Conservation (phyloP, 192 early-diverging fungal genomes). For the Podochytrium sp. region DNA sequence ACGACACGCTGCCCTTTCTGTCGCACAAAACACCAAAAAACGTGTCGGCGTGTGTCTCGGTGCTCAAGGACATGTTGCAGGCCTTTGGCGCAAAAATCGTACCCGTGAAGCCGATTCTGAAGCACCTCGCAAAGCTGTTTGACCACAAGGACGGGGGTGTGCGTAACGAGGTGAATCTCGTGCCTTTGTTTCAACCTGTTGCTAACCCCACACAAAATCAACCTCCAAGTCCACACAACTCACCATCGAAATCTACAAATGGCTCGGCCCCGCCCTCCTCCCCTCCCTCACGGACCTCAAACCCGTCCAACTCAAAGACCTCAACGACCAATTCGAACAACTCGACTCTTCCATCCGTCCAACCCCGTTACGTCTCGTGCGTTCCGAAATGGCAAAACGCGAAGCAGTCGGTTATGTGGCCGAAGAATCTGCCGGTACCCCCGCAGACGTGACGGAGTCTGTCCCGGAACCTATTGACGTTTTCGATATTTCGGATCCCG, state of each 20-base stretch:
- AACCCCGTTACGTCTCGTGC: slow-evolving; percentile 69
- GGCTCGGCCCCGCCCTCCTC: slow-evolving; percentile 83
- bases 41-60: slow-evolving; percentile 70
- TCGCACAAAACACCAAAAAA: slow-evolving; percentile 91
- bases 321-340: slow-evolving; percentile 81
- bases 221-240: slow-evolving; percentile 62
- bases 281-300: slow-evolving; percentile 84
- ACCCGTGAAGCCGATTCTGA: slow-evolving; percentile 82
- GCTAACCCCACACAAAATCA: slow-evolving; percentile 18
- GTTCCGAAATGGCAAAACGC: slow-evolving; percentile 75
- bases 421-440: slow-evolving; percentile 32
- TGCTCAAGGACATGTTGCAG: slow-evolving; percentile 40
- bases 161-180: slow-evolving; percentile 72
- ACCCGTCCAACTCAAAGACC: slow-evolving; percentile 87
- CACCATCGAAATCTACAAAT: slow-evolving; percentile 88
- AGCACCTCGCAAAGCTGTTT: slow-evolving; percentile 87
- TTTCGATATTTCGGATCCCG: slow-evolving; percentile 85
- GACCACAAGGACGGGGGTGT: slow-evolving; percentile 93
- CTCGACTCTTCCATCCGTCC: slow-evolving; percentile 52
- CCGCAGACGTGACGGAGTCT: slow-evolving; percentile 50
- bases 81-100: slow-evolving; percentile 82
- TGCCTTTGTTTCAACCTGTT: slow-evolving; percentile 12
- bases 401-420: slow-evolving; percentile 21
- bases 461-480: slow-evolving; percentile 70
- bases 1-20: slow-evolving; percentile 75